Evolutionary conservation across 78 protist species (phyloP).

Genomic region (Speleostelium caveatum): DNA sequence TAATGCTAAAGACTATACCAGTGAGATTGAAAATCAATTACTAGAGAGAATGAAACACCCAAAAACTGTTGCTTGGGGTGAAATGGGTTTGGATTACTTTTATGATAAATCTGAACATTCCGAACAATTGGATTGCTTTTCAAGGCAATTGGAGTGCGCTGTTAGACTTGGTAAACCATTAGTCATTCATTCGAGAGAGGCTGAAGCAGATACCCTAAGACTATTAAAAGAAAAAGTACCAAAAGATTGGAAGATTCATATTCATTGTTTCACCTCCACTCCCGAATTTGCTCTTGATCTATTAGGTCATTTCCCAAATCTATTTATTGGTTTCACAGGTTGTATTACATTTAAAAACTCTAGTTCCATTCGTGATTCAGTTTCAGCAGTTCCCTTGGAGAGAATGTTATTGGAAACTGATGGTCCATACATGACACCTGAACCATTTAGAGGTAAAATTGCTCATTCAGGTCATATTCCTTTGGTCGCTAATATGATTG

Average conservation of each 20-base stretch:
- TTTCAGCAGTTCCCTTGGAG: slow-evolving; percentile 73
- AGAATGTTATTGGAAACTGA: slow-evolving; percentile 89
- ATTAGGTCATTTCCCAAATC: slow-evolving; percentile 73
- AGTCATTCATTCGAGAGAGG: slow-evolving; percentile 88
- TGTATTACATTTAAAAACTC: slow-evolving; percentile 80
- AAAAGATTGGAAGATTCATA: slow-evolving; percentile 74
- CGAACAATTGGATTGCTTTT: slow-evolving; percentile 58
- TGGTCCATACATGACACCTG: slow-evolving; percentile 92
- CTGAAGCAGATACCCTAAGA: slow-evolving; percentile 86
- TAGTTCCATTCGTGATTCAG: slow-evolving; percentile 66
- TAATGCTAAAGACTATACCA: slow-evolving; percentile 70
- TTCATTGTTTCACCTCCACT: slow-evolving; percentile 86
- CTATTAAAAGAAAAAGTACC: slow-evolving; percentile 77
- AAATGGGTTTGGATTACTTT: slow-evolving; percentile 74
- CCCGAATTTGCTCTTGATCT: slow-evolving; percentile 54
- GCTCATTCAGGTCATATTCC: slow-evolving; percentile 91
- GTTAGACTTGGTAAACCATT: slow-evolving; percentile 77
- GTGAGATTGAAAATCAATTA: slow-evolving; percentile 37
- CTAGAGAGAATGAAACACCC: slow-evolving; percentile 61
- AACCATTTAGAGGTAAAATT: slow-evolving; percentile 83
- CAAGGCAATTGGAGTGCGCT: slow-evolving; percentile 69
- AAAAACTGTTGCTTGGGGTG: slow-evolving; percentile 89
- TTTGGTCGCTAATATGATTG: slow-evolving; percentile 77
- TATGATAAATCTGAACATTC: slow-evolving; percentile 41
- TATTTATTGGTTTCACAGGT: slow-evolving; percentile 91